Evolutionary conservation across 768 basidiomycete species (phyloP).

Genomic region (Tubosaeta sp.): DNA sequence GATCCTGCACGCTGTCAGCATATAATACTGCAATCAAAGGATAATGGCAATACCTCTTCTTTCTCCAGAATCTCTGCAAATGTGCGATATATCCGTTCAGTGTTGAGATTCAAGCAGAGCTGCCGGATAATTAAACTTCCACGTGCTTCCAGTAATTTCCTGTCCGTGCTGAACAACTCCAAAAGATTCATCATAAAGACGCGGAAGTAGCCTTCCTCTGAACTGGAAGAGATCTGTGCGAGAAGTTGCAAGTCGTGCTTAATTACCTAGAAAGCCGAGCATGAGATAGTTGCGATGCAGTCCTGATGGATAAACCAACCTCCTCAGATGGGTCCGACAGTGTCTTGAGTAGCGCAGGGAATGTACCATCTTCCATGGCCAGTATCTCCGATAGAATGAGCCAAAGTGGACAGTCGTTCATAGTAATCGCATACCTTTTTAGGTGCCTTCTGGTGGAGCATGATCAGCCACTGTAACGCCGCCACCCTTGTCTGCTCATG

Average conservation of each 20-base stretch:
- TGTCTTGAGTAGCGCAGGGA: constrained; percentile 92
- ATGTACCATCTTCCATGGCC: constrained; percentile 95
- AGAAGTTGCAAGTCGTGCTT: constrained; percentile 94
- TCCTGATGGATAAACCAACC: constrained; percentile 36
- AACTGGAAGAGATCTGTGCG: constrained; percentile 94
- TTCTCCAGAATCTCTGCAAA: constrained; percentile 98
- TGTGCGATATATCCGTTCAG: constrained; percentile 91
- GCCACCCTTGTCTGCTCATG: constrained; percentile 95
- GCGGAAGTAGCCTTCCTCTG: constrained; percentile 94
- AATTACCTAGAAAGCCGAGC: constrained; percentile 61
- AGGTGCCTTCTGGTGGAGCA: constrained; percentile 97
- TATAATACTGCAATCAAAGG: background rate
- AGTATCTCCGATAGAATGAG: constrained; percentile 58
- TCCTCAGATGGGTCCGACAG: constrained; percentile 96
- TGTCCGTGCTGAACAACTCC: constrained; percentile 92
- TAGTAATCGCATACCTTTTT: constrained; percentile 60
- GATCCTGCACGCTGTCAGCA: constrained; percentile 52
- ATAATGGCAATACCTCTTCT: constrained; percentile 68
- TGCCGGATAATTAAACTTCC: constrained; percentile 96
- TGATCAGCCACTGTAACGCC: constrained; percentile 95
- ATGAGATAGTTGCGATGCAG: background rate
- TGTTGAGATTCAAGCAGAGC: constrained; percentile 88
- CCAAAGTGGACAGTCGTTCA: background rate
- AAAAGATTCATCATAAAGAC: constrained; percentile 94
- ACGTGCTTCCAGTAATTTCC: constrained; percentile 81